phyloP scores from a whole-genome alignment of 2,329 filamentous ascomycete species.

The Trichoderma aggressivum region DNA sequence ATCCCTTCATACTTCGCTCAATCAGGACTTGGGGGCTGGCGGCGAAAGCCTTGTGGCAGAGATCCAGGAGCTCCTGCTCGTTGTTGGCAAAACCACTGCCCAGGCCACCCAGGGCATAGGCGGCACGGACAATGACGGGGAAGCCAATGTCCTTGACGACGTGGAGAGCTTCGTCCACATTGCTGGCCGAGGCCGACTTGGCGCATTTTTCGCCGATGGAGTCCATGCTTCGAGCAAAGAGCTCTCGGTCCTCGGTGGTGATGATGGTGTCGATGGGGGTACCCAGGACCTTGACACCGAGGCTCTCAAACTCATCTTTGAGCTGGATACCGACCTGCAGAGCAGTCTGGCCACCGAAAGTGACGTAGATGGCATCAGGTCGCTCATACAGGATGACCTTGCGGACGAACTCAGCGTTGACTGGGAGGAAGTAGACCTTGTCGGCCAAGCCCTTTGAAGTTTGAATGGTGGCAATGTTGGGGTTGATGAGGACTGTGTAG shows the following conservation, averaged over 20 bases:
- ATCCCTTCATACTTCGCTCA: conserved; percentile 98
- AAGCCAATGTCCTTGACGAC: conserved; percentile 90
- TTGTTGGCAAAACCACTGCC: conserved; percentile 95
- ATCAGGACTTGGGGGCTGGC: conserved; percentile 95
- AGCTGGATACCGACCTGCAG: conserved; percentile 96
- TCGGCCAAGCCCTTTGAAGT: conserved; percentile 96
- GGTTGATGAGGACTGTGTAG: conserved; percentile 97
- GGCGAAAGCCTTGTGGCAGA: conserved; percentile 93
- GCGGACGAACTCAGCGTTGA: conserved; percentile 94
- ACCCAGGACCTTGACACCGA: conserved; percentile 91
- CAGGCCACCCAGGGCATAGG: conserved; percentile 90
- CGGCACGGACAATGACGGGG: conserved; percentile 94
- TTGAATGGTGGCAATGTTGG: conserved; percentile 98
- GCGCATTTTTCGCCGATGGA: conserved; percentile 97
- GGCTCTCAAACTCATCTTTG: conserved; percentile 90
- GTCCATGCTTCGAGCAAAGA: conserved; percentile 97
- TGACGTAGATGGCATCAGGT: conserved; percentile 95
- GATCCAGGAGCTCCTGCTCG: conserved; percentile 73
- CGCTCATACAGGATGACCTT: conserved; percentile 95
- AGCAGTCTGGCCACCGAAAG: conserved; percentile 96
- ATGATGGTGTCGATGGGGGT: conserved; percentile 98
- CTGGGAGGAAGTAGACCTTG: conserved; percentile 97
- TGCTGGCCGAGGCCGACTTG: conserved; percentile 91
- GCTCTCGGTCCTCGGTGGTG: conserved; percentile 94
- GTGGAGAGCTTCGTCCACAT: conserved; percentile 80